Conservation (phyloP, 1,284 basidiomycete genomes). For the Phellinidium pouzarii region DNA sequence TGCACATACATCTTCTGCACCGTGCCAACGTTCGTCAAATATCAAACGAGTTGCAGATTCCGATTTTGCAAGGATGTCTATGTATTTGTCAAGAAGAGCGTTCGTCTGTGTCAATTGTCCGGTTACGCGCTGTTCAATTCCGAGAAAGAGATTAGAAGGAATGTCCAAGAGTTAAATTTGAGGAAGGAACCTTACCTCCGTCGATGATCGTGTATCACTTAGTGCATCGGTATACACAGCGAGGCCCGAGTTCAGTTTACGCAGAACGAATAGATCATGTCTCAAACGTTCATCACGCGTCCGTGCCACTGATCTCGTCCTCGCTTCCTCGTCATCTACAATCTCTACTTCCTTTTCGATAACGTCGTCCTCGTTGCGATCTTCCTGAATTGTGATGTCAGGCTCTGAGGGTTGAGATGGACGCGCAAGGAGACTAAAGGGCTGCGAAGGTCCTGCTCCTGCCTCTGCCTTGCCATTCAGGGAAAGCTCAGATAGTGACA, state of each 20-base stretch:
- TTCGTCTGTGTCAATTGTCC: slow-evolving; percentile 62
- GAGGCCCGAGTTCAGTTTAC: slow-evolving; percentile 64
- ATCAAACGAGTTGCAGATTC: slow-evolving; percentile 59
- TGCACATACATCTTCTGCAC: slow-evolving; percentile 54
- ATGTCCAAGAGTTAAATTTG: no score
- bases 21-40: slow-evolving; percentile 68
- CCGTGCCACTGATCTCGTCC: slow-evolving; percentile 29
- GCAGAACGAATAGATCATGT: slow-evolving; percentile 62
- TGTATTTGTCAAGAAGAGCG: slow-evolving; percentile 64
- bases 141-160: no score
- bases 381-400: background rate
- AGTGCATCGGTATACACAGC: slow-evolving; percentile 59
- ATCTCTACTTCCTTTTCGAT: slow-evolving; percentile 20
- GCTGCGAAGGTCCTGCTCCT: slow-evolving; percentile 5
- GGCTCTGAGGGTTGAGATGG: slow-evolving; percentile 1
- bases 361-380: slow-evolving; percentile 15
- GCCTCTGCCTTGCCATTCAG: slow-evolving; percentile 14
- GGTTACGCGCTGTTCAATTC: slow-evolving; percentile 51
- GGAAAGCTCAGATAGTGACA: slow-evolving; percentile 22
- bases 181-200: slow-evolving; percentile 61
- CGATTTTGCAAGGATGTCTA: slow-evolving; percentile 58
- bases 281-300: slow-evolving; percentile 64
- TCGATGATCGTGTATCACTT: slow-evolving; percentile 51
- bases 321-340: slow-evolving; percentile 23
- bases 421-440: slow-evolving; percentile 21